Base-by-base conservation (phyloP, 2,329 filamentous ascomycete genomes). In the Keithomyces neogunnii region DNA sequence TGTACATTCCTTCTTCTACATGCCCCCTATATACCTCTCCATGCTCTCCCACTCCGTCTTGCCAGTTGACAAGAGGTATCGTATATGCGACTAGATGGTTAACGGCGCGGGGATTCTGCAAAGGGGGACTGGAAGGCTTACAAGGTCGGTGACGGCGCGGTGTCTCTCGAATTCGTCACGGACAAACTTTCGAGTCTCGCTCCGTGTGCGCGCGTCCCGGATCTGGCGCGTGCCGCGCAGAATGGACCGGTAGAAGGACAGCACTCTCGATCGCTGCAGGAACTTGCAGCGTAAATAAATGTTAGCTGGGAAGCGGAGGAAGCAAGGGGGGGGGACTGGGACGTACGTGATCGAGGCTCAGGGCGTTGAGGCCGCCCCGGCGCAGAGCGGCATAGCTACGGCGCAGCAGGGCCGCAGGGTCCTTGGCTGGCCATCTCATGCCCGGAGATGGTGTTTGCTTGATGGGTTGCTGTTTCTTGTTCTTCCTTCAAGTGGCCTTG, bases 41-140 rank as follows among this genome's bases (percentile, higher is more conserved):
- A 84, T 82, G 49, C 65, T 72, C 59, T 85, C 78, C 81, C 81
- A 85, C 61, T 85, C 77, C 30, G 80, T 81, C 68, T 82, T 84
- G 49, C 82, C 82, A 3, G 77, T 84, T 8, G 81, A 83, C 52
- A 84, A 64, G 38, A 85, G 73, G 63, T 84, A 85, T 52, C 78
- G 73, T 56, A 84, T 80, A 59, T 85, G 81, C 56, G 68, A 66
- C 79, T 82, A 29, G 6, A 4, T 28, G 35, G 31, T 40, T 13
- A 30, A 45, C 29, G 19, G 29, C 28, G 19, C 5, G 9, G n/a
- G 46, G 10, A 28, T 10, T 26, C 46, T 7, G 30, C 7, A 7
- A n/a, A 3, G 5, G 35, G 4, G 11, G 19, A 11, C 19, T 13
- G 38, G 6, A 35, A 30, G 19, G 69, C 76, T 45, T 64, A 82